Percentiles rank a stretch among this genome's conserved stretches.
Conservation (phyloP, 805 yeast species). For the Spathaspora passalidarum region DNA sequence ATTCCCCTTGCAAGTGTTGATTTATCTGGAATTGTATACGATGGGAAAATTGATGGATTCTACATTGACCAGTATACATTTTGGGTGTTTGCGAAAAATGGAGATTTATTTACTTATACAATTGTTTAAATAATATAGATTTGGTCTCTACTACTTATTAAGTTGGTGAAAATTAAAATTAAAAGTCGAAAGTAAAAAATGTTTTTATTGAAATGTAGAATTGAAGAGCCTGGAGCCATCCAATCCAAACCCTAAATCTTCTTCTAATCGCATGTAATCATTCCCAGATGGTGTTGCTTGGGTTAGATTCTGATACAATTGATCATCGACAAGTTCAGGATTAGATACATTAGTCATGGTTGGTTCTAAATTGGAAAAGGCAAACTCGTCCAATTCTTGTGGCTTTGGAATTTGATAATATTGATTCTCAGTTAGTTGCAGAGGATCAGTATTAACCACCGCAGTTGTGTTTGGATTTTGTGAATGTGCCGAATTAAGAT, state of each 20-base stretch:
- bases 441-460: constrained; percentile 5
- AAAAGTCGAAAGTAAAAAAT: not conserved
- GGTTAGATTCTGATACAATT: constrained; percentile 6
- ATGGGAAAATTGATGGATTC: constrained; percentile 35
- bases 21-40: constrained; percentile 27
- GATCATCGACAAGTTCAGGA: not conserved
- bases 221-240: constrained; percentile 25
- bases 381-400: constrained; percentile 40
- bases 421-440: constrained; percentile 15
- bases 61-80: constrained; percentile 25
- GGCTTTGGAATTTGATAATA: constrained; percentile 42
- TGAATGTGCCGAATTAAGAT: not conserved
- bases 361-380: constrained; percentile 14
- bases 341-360: not conserved
- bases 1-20: constrained; percentile 33
- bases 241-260: constrained; percentile 44
- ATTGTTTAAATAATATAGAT: constrained; percentile 8
- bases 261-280: constrained; percentile 39
- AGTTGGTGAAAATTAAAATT: not conserved
- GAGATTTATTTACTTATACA: constrained; percentile 36
- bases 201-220: constrained; percentile 1
- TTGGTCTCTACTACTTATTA: not conserved
- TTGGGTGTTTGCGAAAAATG: constrained; percentile 39
- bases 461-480: constrained; percentile 15
- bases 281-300: constrained; percentile 12